A percentile compares a stretch with the other conserved stretches of the same genome.
Evolutionary conservation across 495 filamentous ascomycete species (phyloP).

Genomic region (Podospora comata): DNA sequence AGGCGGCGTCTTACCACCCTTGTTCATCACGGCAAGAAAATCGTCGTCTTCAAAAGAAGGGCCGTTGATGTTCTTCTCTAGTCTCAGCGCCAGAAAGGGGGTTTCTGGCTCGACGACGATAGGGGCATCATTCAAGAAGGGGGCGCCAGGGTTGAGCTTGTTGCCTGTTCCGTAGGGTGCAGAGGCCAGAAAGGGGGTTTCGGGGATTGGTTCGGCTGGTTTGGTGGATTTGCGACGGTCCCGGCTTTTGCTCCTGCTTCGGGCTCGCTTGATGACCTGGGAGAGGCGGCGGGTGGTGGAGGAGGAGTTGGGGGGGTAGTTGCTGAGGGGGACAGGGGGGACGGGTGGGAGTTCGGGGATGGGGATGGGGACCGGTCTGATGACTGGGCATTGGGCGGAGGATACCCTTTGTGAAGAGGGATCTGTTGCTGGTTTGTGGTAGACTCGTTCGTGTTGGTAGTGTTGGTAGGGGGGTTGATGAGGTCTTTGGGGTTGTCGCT

Average conservation of each 20-base stretch:
- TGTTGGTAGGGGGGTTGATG: neutral
- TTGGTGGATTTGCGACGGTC: neutral
- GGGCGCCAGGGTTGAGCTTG: neutral
- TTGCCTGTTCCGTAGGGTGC: neutral
- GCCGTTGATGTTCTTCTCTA: neutral
- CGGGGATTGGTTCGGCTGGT: neutral
- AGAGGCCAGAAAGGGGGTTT: neutral
- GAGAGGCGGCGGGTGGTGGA: neutral
- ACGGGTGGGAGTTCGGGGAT: neutral
- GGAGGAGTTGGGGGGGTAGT: neutral
- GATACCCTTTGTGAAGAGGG: conserved; percentile 1
- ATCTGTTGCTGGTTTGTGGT: neutral
- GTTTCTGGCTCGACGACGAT: neutral
- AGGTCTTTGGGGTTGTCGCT: neutral
- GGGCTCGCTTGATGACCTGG: neutral
- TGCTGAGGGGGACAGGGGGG: neutral
- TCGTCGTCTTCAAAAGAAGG: neutral
- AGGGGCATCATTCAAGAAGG: neutral
- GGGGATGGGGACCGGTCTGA: neutral
- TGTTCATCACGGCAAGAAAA: neutral
- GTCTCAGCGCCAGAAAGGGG: neutral
- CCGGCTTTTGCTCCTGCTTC: neutral
- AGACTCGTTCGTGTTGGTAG: neutral
- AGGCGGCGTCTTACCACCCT: neutral
- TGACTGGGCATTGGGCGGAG: neutral